phyloP scores from a whole-genome alignment of 371 early-diverging fungal genomes.

The Nematocida sp. region DNA sequence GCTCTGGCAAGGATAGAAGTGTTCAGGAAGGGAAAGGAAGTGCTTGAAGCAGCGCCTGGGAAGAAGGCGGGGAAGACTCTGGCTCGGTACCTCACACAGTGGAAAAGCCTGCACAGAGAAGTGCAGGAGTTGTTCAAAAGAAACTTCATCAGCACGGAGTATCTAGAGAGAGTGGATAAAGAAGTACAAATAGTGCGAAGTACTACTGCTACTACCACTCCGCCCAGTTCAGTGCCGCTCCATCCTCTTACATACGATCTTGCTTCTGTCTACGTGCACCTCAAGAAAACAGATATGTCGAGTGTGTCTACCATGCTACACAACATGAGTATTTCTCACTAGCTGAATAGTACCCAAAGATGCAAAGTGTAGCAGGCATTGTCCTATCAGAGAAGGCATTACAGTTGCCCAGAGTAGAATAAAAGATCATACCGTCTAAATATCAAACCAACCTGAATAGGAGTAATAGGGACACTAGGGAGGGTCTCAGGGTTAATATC shows the following conservation, averaged over 20 bases:
- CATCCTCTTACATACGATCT: constrained; percentile 36
- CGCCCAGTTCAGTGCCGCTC: not conserved
- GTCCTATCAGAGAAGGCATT: too few species aligned
- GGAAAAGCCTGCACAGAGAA: constrained; percentile 21
- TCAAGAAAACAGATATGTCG: not conserved
- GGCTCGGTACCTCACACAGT: constrained; percentile 9
- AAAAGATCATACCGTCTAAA: too few species aligned
- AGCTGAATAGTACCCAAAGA: too few species aligned
- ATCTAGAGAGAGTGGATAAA: constrained; percentile 2
- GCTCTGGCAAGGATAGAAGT: constrained; percentile 10
- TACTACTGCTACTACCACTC: too few species aligned
- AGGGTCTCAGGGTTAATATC: too few species aligned
- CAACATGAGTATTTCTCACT: too few species aligned
- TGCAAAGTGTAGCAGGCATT: too few species aligned
- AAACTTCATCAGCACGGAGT: constrained; percentile 11
- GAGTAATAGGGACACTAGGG: too few species aligned
- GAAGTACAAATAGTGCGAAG: too few species aligned
- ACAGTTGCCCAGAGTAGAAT: too few species aligned
- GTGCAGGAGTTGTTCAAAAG: not conserved
- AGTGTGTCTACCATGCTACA: too few species aligned
- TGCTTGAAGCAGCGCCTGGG: not conserved
- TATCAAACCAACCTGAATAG: too few species aligned
- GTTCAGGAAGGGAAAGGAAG: not conserved
- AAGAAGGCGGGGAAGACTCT: not conserved
- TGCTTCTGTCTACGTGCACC: constrained; percentile 5